Conservation (phyloP, 208 protist species). For the Novymonas esmeraldas region DNA sequence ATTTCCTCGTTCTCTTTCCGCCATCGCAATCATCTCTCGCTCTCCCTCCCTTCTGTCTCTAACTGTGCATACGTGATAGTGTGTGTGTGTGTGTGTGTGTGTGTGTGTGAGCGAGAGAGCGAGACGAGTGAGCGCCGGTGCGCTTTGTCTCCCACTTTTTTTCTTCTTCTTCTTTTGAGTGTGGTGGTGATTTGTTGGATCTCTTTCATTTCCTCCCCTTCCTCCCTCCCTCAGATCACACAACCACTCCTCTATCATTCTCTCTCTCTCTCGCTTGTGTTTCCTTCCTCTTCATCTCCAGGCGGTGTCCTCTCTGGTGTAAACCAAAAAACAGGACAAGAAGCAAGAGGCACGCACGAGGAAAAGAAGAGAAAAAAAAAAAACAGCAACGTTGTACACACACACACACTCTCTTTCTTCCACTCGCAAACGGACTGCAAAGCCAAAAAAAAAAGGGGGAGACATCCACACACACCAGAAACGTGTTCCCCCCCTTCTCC, state of each 20-base stretch:
- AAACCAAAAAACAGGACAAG: too few relatives aligned
- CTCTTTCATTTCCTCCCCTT: neutral
- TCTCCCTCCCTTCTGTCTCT: neutral
- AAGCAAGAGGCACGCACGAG: too few relatives aligned
- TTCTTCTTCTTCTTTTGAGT: constrained; percentile 6
- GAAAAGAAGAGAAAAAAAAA: neutral
- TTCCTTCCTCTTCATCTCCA: neutral
- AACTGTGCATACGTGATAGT: too few relatives aligned
- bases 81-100: neutral
- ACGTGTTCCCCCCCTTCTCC: too few relatives aligned
- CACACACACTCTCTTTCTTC: too few relatives aligned
- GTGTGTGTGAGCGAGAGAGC: neutral
- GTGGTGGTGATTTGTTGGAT: neutral
- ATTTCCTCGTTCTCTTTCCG: neutral
- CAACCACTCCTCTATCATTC: too few relatives aligned
- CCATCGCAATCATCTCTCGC: neutral
- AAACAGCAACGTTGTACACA: too few relatives aligned
- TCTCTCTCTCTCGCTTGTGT: too few relatives aligned
- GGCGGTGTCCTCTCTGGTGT: neutral
- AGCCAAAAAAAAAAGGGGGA: too few relatives aligned
- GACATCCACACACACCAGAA: too few relatives aligned
- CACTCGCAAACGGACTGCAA: too few relatives aligned
- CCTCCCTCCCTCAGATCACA: too few relatives aligned
- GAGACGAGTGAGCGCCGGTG: neutral
- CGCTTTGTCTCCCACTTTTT: neutral